phyloP scores from a whole-genome alignment of 148 eudicot species.

The Nyssa sinensis region DNA sequence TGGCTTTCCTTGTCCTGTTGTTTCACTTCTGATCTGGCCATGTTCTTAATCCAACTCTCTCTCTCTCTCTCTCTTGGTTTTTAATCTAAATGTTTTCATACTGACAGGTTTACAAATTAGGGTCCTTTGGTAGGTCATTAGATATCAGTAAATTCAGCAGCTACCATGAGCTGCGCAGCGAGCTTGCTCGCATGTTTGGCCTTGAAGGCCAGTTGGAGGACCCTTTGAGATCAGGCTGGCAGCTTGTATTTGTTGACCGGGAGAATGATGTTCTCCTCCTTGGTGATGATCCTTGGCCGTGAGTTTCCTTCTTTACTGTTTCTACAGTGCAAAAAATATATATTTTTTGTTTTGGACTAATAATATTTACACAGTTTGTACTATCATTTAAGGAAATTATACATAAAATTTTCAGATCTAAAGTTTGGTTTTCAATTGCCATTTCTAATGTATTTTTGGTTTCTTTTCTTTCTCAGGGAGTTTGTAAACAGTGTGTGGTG shows the following conservation, averaged over 20 bases:
- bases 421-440: not conserved
- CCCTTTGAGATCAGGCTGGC: slow-evolving; percentile 94
- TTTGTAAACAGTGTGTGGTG: slow-evolving; percentile 75
- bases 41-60: not conserved
- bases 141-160: slow-evolving; percentile 72
- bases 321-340: not conserved
- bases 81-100: not conserved
- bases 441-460: not conserved
- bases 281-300: slow-evolving; percentile 87
- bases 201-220: slow-evolving; percentile 74
- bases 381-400: not conserved
- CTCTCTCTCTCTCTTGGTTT: not conserved
- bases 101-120: slow-evolving; percentile 61
- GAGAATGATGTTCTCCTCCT: slow-evolving; percentile 81
- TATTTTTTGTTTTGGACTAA: not conserved
- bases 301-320: slow-evolving; percentile 22
- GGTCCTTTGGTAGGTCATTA: slow-evolving; percentile 63
- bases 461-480: slow-evolving; percentile 41
- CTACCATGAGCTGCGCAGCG: slow-evolving; percentile 67
- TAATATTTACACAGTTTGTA: not conserved
- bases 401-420: not conserved
- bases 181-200: slow-evolving; percentile 74
- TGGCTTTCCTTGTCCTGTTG: not conserved
- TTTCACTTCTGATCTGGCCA: not conserved
- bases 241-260: slow-evolving; percentile 90